Evolutionary conservation across 2,329 filamentous ascomycete species (phyloP).

Genomic region (Scedosporium apiospermum): DNA sequence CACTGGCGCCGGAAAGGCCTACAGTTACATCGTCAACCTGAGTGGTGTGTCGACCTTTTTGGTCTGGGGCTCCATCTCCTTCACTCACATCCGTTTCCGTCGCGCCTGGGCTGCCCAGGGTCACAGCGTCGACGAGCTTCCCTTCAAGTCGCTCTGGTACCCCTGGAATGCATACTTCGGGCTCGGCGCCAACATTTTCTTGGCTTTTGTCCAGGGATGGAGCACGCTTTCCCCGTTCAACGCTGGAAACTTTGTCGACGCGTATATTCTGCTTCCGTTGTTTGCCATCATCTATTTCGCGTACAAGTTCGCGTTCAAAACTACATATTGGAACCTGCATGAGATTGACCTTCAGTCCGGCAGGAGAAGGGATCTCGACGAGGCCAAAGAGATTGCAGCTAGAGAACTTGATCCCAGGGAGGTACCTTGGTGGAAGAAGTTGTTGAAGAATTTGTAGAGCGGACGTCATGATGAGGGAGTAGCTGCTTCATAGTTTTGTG

Average conservation of each 20-base stretch:
- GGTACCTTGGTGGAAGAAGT: conserved; percentile 31
- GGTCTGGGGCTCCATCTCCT: conserved; percentile 61
- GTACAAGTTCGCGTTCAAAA: conserved; percentile 47
- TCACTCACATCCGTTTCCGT: conserved; percentile 65
- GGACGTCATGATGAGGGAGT: background rate
- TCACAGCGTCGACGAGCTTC: conserved; percentile 41
- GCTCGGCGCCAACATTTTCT: conserved; percentile 45
- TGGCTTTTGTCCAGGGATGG: conserved; percentile 54
- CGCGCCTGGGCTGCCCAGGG: conserved; percentile 52
- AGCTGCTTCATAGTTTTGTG: background rate
- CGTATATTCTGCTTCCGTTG: conserved; percentile 51
- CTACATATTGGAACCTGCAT: conserved; percentile 35
- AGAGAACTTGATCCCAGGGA: conserved; percentile 14
- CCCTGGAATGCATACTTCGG: conserved; percentile 53
- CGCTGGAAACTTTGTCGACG: conserved; percentile 50
- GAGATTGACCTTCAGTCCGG: conserved; percentile 50
- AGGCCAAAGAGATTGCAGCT: conserved; percentile 22
- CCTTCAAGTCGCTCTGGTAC: conserved; percentile 44
- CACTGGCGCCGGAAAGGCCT: conserved; percentile 55
- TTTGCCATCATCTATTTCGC: conserved; percentile 47
- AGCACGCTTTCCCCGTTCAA: conserved; percentile 48
- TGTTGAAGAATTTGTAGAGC: conserved; percentile 30
- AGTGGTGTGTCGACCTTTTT: conserved; percentile 62
- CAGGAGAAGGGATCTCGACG: conserved; percentile 44
- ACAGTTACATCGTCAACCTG: conserved; percentile 61